Percentiles rank a stretch among this genome's conserved stretches.
These are phyloP conservation scores for Pichia norvegensis DNA, from an alignment of 1,139 yeast genomes.

Conservation along the genomic window DNA sequence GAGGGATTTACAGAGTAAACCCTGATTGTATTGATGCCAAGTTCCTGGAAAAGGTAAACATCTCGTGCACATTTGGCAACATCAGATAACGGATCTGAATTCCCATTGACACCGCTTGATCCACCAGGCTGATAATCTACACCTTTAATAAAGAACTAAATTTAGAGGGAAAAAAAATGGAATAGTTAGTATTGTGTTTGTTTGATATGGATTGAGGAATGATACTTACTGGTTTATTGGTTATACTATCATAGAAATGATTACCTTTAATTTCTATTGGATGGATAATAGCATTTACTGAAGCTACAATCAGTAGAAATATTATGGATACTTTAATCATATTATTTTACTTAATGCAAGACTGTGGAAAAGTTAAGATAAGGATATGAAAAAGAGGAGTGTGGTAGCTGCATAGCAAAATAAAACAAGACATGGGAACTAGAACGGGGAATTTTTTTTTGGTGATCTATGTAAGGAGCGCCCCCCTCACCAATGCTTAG, in stretches of 20 bases:
- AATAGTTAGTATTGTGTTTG: not conserved
- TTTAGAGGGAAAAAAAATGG: not conserved
- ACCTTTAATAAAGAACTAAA: slow-evolving; percentile 69
- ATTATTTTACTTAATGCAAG: not conserved
- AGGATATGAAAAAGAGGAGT: not conserved
- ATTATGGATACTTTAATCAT: not conserved
- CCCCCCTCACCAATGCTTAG: not conserved
- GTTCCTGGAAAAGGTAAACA: slow-evolving; percentile 59
- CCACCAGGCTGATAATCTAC: slow-evolving; percentile 72
- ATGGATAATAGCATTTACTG: slow-evolving; percentile 30
- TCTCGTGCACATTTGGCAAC: slow-evolving; percentile 66
- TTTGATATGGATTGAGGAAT: not conserved
- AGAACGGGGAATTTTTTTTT: not conserved
- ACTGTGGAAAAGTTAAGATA: not conserved
- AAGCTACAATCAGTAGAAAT: not conserved
- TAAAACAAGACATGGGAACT: not conserved
- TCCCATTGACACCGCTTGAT: slow-evolving; percentile 46
- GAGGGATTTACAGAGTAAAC: slow-evolving; percentile 82
- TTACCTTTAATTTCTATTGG: slow-evolving; percentile 60
- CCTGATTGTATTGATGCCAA: slow-evolving; percentile 78
- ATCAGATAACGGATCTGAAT: slow-evolving; percentile 67
- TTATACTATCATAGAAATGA: slow-evolving; percentile 69
- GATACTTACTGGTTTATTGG: slow-evolving; percentile 59
- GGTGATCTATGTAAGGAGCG: too few species aligned
- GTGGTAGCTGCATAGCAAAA: not conserved